phyloP scores from a whole-genome alignment of 139 green algal genomes.

The Micractinium conductrix region DNA sequence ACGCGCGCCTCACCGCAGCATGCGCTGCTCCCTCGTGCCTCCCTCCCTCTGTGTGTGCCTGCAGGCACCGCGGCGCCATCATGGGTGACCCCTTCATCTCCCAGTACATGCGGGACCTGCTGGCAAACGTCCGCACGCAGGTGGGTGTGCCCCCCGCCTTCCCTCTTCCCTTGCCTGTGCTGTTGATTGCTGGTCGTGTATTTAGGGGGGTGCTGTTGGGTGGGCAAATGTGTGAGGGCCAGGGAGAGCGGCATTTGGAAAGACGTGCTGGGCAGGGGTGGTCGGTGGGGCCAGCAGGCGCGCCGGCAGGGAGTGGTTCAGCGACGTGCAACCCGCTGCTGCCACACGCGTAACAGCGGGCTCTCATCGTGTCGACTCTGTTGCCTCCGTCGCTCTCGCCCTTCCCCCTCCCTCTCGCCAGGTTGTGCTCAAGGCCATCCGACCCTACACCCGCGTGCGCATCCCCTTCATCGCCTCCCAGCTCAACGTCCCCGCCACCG shows the following conservation, averaged over 20 bases:
- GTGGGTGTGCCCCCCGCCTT: too few relatives aligned
- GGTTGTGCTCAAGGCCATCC: conserved; percentile 91
- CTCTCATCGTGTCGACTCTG: neutral
- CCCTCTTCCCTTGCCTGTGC: too few relatives aligned
- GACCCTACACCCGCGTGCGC: conserved; percentile 92
- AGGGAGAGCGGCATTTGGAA: too few relatives aligned
- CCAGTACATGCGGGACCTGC: conserved; percentile 96
- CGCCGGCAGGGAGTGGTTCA: neutral
- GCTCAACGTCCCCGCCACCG: conserved; percentile 89
- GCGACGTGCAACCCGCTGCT: neutral
- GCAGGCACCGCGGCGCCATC: conserved; percentile 76
- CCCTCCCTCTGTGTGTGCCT: too few relatives aligned
- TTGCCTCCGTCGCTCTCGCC: too few relatives aligned
- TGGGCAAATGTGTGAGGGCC: neutral
- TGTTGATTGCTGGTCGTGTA: too few relatives aligned
- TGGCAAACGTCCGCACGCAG: conserved; percentile 95
- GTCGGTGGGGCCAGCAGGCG: neutral
- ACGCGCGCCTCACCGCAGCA: too few relatives aligned
- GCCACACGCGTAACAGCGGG: neutral
- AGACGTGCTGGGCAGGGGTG: too few relatives aligned
- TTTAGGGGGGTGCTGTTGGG: neutral
- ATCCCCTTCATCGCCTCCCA: conserved; percentile 90
- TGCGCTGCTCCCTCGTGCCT: too few relatives aligned
- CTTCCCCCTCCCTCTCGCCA: conserved; percentile 35
- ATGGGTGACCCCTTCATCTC: conserved; percentile 97